Base-by-base conservation (phyloP, 306 rosid genomes). In the Trichosanthes cucumerina region DNA sequence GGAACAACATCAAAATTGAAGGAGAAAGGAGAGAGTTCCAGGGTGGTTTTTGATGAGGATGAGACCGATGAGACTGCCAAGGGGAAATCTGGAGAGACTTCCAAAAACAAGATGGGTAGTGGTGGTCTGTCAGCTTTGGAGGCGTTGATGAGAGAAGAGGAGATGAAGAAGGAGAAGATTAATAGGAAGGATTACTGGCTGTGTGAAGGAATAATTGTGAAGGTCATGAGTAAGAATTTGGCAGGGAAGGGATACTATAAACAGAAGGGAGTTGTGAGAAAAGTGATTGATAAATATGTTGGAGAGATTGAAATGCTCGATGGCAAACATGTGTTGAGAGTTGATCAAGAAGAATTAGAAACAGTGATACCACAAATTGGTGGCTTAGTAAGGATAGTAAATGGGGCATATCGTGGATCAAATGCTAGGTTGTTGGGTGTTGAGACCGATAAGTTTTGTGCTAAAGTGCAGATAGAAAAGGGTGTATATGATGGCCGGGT, bases 291-390 rank as follows among this genome's bases (percentile, higher is more conserved):
- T 75, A 94, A 88, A 72, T 90, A 92, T 59, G 95, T 90, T 44
- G 98, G 95, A 50, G 97, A 94, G 83, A 92, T 94, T 26, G 93
- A 94, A 76, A 94, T 92, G 89, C 83, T 92, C 7, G 95, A 92
- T 8, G 90, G 82, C 62, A 94, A 88, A 82, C 97, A 94, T 74
- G 96, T 94, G 68, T 90, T 94, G 68, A 88, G 96, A 86, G 93
- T 94, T 75, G 98, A 92, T 79, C 97, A 94, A 76, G 83, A 76
- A 62, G 97, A 92, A 86, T 93, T 94, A 33, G 97, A 92, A 83
- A 91, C 96, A 3, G 98, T 94, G 84, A 94, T 94, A 80, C 98
- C 96, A 0, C 95, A 87, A 76, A 88, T 92, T 82, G 97, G 98
- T 53, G 87, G 95, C 12, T 88, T 89, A 34, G 95, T 95, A n/a